A percentile compares a stretch with the other conserved stretches of the same genome.
These are phyloP conservation scores for Dorcoceras hygrometricum DNA, from an alignment of 257 asterid species.

Conservation along the genomic window DNA sequence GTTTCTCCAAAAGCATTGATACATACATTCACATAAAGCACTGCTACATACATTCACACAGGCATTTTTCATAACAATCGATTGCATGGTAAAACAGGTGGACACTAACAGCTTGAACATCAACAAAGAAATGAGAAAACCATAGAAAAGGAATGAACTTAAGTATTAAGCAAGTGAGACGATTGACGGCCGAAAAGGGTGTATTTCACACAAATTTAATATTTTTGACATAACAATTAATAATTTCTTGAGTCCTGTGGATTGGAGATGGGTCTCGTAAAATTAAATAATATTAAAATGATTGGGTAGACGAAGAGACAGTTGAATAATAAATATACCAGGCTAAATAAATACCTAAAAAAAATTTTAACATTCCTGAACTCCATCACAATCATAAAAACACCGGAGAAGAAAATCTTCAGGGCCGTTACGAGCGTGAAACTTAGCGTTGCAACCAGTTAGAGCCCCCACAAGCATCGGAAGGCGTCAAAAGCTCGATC, in stretches of 20 bases:
- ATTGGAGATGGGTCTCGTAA: too few relatives aligned
- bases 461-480: neutral
- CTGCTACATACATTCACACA: neutral
- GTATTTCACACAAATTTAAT: too few relatives aligned
- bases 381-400: neutral
- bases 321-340: too few relatives aligned
- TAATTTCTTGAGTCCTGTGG: too few relatives aligned
- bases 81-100: neutral
- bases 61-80: neutral
- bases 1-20: too few relatives aligned
- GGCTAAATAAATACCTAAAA: neutral
- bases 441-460: neutral
- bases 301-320: neutral
- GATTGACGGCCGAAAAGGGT: too few relatives aligned
- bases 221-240: too few relatives aligned
- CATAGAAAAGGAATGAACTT: neutral
- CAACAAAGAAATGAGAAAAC: too few relatives aligned
- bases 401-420: neutral
- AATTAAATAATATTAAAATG: neutral
- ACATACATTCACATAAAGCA: too few relatives aligned
- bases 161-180: too few relatives aligned
- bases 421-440: neutral
- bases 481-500: too few relatives aligned
- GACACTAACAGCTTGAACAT: neutral
- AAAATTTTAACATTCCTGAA: neutral